A percentile compares a stretch with the other conserved stretches of the same genome.
phyloP scores from a whole-genome alignment of 129 eudicot species.

The Daucus carota region DNA sequence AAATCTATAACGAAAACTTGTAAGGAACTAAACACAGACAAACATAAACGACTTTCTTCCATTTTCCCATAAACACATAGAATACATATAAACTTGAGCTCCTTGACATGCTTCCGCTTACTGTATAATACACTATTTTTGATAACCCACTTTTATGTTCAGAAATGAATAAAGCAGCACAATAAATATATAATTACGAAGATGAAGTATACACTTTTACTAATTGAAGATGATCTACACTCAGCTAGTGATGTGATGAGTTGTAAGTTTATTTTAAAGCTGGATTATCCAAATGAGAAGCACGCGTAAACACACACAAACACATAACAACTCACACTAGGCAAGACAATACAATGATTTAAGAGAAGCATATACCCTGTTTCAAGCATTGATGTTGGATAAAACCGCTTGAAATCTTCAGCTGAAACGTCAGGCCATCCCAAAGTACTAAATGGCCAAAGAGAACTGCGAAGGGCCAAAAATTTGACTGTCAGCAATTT shows the following conservation, averaged over 20 bases:
- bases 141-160: neutral
- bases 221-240: too few relatives aligned
- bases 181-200: neutral
- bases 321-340: too few relatives aligned
- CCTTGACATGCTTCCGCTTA: neutral
- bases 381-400: constrained; percentile 94
- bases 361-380: constrained; percentile 61
- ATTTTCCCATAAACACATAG: neutral
- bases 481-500: constrained; percentile 4
- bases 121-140: neutral
- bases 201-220: neutral
- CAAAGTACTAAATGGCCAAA: constrained; percentile 97
- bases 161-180: neutral
- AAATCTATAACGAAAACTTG: neutral
- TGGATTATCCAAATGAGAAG: neutral
- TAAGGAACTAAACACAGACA: neutral
- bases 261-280: neutral
- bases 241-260: neutral
- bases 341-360: neutral
- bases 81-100: too few relatives aligned
- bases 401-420: constrained; percentile 70
- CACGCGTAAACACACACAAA: too few relatives aligned
- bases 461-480: constrained; percentile 39
- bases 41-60: neutral
- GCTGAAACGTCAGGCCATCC: constrained; percentile 96